Base-by-base conservation (phyloP, 1,284 basidiomycete genomes). In the Trametes pubescens region DNA sequence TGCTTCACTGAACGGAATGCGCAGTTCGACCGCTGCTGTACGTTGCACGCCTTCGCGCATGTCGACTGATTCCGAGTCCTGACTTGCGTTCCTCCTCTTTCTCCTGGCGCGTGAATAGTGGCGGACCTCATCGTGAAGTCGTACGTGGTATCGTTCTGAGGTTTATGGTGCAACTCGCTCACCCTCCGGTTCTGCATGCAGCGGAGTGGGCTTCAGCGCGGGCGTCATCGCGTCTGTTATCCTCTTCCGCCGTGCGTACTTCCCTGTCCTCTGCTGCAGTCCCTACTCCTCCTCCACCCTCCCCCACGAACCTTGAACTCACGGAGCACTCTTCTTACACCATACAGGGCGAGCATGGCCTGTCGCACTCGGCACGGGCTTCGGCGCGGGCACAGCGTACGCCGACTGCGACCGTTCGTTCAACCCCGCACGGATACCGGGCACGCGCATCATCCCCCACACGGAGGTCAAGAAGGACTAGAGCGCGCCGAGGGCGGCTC, bases 361-460 rank as follows among this genome's bases (percentile, higher is more conserved):
- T 26, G 92, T 99, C 67, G 92, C 95, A 65, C 88, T 99, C 63
- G 87, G 93, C 8, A 95, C 96, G 22, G 96, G 97, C 66, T 98
- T 94, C 76, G 95, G 93, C 51, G 83, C 89, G 52, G 94, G 94
- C 65, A 89, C 90, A 62, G 94, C 94, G 51, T 97, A 96, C 79
- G 94, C 94, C 34, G 94, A 98, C 86, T 98, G 96, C 81, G 95
- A 98, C 83, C 91, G 94, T 69, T 93, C 93, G 24, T 97, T 98
- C 86, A 97, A 97, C 82, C 94, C 95, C 21, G 92, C 96, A 66
- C 88, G 95, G 73, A 89, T 97, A 75, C 92, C 95, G 43, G 96
- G 96, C 69, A 94, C 93, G 64, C 90, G 94, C 70, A 86, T 98
- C 71, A 79, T 92, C 78, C 71, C 75, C 24, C 65, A 69, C 44